Base-by-base conservation (phyloP, 257 asterid genomes). In the Penstemon newberryi region DNA sequence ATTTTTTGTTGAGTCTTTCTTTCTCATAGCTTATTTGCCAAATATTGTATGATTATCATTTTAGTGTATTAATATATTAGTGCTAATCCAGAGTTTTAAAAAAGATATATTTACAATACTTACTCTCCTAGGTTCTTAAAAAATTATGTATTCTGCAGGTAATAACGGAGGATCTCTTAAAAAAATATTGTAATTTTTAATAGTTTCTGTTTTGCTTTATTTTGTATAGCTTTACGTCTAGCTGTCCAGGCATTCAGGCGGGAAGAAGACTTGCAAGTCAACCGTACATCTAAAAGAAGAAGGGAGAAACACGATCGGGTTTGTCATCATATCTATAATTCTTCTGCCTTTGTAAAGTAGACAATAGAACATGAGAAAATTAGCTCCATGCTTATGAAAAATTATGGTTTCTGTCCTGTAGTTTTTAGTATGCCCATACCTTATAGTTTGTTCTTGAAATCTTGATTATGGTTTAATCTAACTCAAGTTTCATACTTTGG, bases 191-290 rank as follows among this genome's bases (percentile, higher is more conserved):
- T 11, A 38, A 13, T 61, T 50, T 9, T 63, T 65, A 51, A 63
- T 58, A 45, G 19, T 13, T 55, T 70, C 50, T 40, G 47, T 55
- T 60, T 66, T 59, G 56, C 59, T 74, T 57, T 65, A 42, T 57
- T 55, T 13, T 84, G 63, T 79, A 80, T 77, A 93, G 99, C 97
- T 70, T 87, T 94, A 65, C 96, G 96, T 65, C 52, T 81, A 56
- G 95, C 96, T 73, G 92, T 91, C 60, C 96, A 87, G 78, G 96
- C 96, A 56, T 94, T 94, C 75, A 84, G 78, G 58, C 78, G 93
- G 65, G 96, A 94, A 83, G 96, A 91, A 68, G 91, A 87, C 78
- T 75, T 81, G 73, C 95, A 82, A 38, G 84, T 68, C 66, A 83
- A 73, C 73, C 84, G 77, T 42, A 39, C 78, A 12, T 67, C 87